Percentiles rank a stretch among this genome's conserved stretches.
These are phyloP conservation scores for Ogataea nitratoaversa DNA, from an alignment of 805 yeast species.

Conservation along the genomic window DNA sequence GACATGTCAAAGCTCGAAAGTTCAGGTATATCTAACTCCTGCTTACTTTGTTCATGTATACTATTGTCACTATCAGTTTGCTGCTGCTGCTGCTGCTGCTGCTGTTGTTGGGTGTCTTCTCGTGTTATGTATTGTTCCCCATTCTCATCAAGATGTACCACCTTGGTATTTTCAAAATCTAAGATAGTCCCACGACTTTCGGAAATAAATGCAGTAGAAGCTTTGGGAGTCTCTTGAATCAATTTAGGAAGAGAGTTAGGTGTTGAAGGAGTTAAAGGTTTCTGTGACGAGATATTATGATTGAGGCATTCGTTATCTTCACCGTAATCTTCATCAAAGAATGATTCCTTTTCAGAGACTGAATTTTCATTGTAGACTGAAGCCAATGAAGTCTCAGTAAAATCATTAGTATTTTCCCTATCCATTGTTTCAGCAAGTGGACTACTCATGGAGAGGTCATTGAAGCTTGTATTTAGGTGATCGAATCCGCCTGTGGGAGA, in stretches of 20 bases:
- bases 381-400: no score
- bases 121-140: not conserved
- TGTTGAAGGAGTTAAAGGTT: not conserved
- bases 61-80: no score
- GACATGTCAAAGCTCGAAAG: slow-evolving; percentile 8
- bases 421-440: no score
- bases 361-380: no score
- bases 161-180: slow-evolving; percentile 6
- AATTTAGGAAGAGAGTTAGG: not conserved
- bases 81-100: no score
- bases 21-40: slow-evolving; percentile 2
- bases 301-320: not conserved
- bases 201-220: not conserved
- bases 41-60: no score
- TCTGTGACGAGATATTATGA: not conserved
- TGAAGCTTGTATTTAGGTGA: no score
- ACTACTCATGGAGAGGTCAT: no score
- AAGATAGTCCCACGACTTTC: not conserved
- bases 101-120: no score
- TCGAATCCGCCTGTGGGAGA: no score
- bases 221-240: not conserved
- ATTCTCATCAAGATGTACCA: slow-evolving; percentile 3
- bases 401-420: no score
- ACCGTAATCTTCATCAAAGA: not conserved
- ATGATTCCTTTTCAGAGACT: not conserved